These are phyloP conservation scores for Erythrophleum fordii DNA, from an alignment of 306 rosid species.

Conservation along the genomic window DNA sequence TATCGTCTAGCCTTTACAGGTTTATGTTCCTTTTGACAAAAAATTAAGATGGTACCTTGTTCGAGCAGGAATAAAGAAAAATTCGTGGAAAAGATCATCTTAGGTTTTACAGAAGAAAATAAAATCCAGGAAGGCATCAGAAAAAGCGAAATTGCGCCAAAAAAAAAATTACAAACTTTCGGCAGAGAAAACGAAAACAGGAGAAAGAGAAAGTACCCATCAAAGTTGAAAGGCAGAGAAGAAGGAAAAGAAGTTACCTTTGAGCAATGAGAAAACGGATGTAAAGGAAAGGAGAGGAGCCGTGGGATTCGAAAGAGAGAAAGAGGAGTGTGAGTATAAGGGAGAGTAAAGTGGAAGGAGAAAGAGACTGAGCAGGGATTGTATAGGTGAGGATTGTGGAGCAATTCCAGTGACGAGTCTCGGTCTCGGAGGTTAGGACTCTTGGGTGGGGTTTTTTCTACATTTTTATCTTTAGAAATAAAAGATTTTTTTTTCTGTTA, in stretches of 20 bases:
- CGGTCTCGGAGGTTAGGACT: neutral
- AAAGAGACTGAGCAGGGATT: neutral
- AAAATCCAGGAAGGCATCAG: neutral
- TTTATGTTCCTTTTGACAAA: neutral
- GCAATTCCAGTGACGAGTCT: neutral
- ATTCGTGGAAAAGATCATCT: neutral
- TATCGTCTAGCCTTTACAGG: no score
- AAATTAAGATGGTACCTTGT: no score
- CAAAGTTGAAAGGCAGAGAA: neutral
- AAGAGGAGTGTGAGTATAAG: neutral
- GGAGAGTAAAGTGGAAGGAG: neutral
- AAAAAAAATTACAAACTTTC: neutral
- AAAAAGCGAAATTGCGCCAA: neutral
- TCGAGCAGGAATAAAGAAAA: no score
- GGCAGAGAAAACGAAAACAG: neutral
- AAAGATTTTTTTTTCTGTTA: no score
- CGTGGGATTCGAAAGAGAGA: neutral
- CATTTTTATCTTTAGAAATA: no score
- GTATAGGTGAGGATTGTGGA: neutral
- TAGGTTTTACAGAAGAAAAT: neutral
- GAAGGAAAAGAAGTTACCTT: slow-evolving; percentile 33
- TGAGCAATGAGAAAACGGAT: slow-evolving; percentile 25
- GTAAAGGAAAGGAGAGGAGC: slow-evolving; percentile 12
- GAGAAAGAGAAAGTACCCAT: neutral
- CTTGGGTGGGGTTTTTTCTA: neutral